phyloP scores from a whole-genome alignment of 768 basidiomycete species.

The Russula lepida region DNA sequence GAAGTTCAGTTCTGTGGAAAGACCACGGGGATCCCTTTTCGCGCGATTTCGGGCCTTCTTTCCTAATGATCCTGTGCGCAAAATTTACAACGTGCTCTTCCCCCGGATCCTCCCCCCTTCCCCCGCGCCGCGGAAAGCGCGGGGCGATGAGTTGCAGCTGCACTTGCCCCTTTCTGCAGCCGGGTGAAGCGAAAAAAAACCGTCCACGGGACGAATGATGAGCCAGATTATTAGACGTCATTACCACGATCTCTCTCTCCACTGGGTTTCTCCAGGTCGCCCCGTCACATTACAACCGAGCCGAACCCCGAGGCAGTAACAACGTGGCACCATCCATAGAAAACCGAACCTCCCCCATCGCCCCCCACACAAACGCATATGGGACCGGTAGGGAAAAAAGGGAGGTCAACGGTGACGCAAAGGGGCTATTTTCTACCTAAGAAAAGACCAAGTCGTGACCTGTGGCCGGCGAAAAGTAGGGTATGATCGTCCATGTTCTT shows the following conservation, averaged over 20 bases:
- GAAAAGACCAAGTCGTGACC: neutral
- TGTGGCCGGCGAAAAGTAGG: constrained; percentile 6
- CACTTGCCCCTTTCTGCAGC: neutral
- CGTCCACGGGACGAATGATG: neutral
- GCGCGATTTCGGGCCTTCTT: constrained; percentile 7
- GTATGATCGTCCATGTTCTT: neutral
- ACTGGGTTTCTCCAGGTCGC: constrained; percentile 13
- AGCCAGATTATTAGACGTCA: constrained; percentile 6
- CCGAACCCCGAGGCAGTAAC: neutral
- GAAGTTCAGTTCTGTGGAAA: neutral
- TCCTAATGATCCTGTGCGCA: neutral
- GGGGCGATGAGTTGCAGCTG: neutral
- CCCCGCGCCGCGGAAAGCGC: constrained; percentile 13
- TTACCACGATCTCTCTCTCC: neutral
- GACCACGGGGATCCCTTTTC: neutral
- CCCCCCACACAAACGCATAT: neutral
- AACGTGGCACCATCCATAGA: constrained; percentile 5
- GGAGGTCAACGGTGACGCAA: neutral
- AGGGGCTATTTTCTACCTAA: constrained; percentile 2
- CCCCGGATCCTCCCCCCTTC: neutral
- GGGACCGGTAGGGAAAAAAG: neutral
- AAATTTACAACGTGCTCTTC: neutral
- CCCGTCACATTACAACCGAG: neutral
- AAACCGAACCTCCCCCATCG: neutral
- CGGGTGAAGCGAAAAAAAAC: neutral